Evolutionary conservation across 2,329 filamentous ascomycete species (phyloP).

Genomic region (Cladobotryum protrusum): DNA sequence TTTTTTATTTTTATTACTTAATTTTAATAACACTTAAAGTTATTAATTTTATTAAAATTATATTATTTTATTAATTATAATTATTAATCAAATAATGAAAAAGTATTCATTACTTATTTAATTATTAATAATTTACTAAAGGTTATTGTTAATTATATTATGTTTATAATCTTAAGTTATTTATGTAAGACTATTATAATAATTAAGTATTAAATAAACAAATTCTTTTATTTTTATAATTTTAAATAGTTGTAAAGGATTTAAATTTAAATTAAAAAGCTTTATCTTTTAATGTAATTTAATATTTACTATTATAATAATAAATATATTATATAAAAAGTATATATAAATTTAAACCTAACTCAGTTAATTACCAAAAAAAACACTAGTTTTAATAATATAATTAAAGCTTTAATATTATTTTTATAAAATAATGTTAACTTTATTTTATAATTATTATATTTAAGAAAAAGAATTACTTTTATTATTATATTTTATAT

Average conservation of each 20-base stretch:
- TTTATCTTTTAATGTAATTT: neutral
- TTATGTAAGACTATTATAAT: neutral
- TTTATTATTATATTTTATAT: neutral
- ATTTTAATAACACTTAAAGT: too few species aligned
- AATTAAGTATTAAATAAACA: neutral
- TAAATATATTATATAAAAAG: too few species aligned
- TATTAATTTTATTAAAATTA: too few species aligned
- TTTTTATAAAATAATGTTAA: neutral
- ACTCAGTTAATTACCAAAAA: too few species aligned
- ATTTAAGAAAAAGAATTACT: too few species aligned
- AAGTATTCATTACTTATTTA: neutral
- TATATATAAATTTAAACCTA: too few species aligned
- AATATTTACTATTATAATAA: neutral
- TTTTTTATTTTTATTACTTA: too few species aligned
- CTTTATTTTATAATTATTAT: neutral
- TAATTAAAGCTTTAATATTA: neutral
- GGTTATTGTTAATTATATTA: neutral
- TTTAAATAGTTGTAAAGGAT: too few species aligned
- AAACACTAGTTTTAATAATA: too few species aligned
- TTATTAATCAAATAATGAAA: too few species aligned
- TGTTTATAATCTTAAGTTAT: neutral
- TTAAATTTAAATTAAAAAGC: too few species aligned
- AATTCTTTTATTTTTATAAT: neutral
- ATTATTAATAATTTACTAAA: neutral
- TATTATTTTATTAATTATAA: too few species aligned